Evolutionary conservation across 1,284 basidiomycete genomes (phyloP), one percentile per base, ranked within the genome.

Genomic region (Fomitopsis palustris): DNA sequence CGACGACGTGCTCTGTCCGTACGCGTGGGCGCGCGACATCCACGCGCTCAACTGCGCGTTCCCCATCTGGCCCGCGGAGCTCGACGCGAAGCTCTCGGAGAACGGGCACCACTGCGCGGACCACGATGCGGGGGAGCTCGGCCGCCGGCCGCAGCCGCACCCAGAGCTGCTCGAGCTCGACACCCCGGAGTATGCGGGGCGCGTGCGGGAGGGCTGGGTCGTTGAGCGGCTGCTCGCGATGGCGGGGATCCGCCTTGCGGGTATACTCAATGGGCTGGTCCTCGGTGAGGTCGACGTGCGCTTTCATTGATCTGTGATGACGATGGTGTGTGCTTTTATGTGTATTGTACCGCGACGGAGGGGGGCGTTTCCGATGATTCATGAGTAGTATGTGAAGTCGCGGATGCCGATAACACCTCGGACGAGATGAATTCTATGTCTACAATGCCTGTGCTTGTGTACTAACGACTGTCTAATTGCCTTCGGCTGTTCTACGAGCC

Each of bases 211-310:
- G 42, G 76, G 83, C 60, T 88, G 88, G 81, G 75, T 93, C 41
- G 68, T 97, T 2, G 93, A 96, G 79, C 85, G 84, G 73, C 72
- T 96, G 65, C 75, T 97, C 52, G 89, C 92, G 0, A 88, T 88
- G 77, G 93, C 78, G 1, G 95, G 93, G 1, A 74, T 96, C 38
- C 80, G 94, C 16, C 83, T 95, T 35, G 95, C 93, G 10, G 92
- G 86, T 2, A 73, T 92, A 4, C 74, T 96, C 64, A 96, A 96
- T 67, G 84, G 79, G 62, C 72, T 92, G n/a, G 90, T 90, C 60
- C 79, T 79, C n/a, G 65, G 64, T 17, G 63, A 66, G 17, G 64
- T 57, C 27, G 62, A 56, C 45, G 61, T 23, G 27, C 39, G 21
- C 3, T 4, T 29, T 16, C 45, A 47, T 14, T 47, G 45, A 47